These are phyloP conservation scores for Alternaria sp. DNA, from an alignment of 2,329 filamentous ascomycete species.

Conservation along the genomic window DNA sequence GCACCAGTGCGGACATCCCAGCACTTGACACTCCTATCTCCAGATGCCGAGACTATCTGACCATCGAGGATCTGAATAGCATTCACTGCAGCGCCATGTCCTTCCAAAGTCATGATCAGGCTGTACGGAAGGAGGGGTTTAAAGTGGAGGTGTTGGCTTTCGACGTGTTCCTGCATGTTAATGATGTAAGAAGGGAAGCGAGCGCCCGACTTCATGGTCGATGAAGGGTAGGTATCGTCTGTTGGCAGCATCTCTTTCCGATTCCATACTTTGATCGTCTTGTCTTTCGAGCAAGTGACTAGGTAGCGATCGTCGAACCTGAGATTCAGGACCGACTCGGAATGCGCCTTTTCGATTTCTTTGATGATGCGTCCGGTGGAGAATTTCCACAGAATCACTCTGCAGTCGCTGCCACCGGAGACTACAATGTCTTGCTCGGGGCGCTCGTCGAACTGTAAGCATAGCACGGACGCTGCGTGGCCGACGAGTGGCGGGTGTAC, in stretches of 20 bases:
- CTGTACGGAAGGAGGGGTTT: constrained; percentile 71
- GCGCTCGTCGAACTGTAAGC: constrained; percentile 90
- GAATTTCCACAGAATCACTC: constrained; percentile 90
- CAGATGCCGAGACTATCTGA: constrained; percentile 92
- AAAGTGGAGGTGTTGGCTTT: constrained; percentile 51
- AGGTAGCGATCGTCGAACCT: constrained; percentile 90
- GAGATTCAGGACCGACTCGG: constrained; percentile 91
- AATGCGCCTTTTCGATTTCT: constrained; percentile 76
- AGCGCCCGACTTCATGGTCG: constrained; percentile 51
- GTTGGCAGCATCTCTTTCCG: constrained; percentile 59
- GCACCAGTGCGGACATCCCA: constrained; percentile 87
- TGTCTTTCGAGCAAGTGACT: constrained; percentile 97
- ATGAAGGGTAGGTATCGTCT: constrained; percentile 48
- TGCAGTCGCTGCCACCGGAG: constrained; percentile 90
- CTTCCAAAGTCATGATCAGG: constrained; percentile 78
- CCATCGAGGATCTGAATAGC: constrained; percentile 87
- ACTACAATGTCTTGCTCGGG: constrained; percentile 91
- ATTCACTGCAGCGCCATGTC: constrained; percentile 91
- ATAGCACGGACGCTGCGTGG: constrained; percentile 87
- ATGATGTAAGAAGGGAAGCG: constrained; percentile 62
- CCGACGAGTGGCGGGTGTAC: constrained; percentile 74
- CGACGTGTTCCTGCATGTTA: constrained; percentile 52
- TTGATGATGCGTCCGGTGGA: constrained; percentile 86
- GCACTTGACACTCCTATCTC: constrained; percentile 90
- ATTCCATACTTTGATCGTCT: constrained; percentile 96